Base-by-base conservation (phyloP, 306 rosid genomes). In the Prunus mume region DNA sequence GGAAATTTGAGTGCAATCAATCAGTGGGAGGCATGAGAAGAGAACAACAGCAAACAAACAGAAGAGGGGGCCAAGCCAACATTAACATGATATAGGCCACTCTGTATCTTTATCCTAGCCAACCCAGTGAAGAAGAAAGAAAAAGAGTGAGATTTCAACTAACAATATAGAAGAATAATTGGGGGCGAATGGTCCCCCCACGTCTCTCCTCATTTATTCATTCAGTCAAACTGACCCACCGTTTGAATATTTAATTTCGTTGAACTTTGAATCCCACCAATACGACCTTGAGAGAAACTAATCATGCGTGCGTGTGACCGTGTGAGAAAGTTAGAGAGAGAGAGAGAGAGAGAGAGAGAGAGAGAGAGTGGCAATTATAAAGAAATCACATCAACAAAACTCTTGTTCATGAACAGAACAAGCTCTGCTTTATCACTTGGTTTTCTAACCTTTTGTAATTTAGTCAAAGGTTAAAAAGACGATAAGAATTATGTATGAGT, bases 191-290 rank as follows among this genome's bases (percentile, higher is more conserved):
- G 85, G 91, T 57, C 85, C 91, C 92, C 77, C 56, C 34, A 76
- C 68, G 74, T 70, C 79, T 61, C 81, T 68, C 56, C 41, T 61
- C 41, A 51, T 60, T 46, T 32, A 57, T 64, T 75, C 70, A 68
- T 76, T 76, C 89, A 81, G 91, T 92, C 95, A 90, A 85, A 92
- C 89, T 86, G 93, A 67, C 85, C 93, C 85, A 81, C 80, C 85
- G 28, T 72, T 41, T 68, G 66, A 58, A 62, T 86, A 78, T 87
- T 57, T 62, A 32, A 57, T 79, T 78, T 78, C 81, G 69, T 91
- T 85, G 76, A 85, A 80, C 77, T 91, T 90, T 86, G 90, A 91
- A 90, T 82, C 56, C 65, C 49, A 87, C 83, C 85, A 20, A 76
- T 62, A 20, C 6, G 17, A 62, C 54, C 73, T 76, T 72, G 65